These are phyloP conservation scores for Pyrenophora graminea DNA, from an alignment of 2,329 filamentous ascomycete genomes.

Conservation along the genomic window DNA sequence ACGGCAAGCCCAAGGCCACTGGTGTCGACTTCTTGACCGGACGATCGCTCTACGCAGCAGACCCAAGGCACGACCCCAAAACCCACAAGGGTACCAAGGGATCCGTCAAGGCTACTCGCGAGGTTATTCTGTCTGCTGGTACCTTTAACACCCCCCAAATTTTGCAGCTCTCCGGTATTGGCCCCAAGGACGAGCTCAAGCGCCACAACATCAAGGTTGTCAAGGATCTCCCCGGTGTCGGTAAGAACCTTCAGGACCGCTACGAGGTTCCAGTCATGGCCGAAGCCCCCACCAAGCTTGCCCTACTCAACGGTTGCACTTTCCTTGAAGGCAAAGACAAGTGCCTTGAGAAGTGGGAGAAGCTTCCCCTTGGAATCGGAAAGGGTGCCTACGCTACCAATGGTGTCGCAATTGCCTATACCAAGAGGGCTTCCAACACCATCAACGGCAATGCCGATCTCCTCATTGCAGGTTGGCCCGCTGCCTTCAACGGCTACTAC, in stretches of 20 bases:
- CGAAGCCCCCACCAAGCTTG: constrained; percentile 43
- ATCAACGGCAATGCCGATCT: constrained; percentile 55
- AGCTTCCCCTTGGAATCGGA: constrained; percentile 31
- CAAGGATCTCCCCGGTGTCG: constrained; percentile 64
- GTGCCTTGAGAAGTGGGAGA: constrained; percentile 52
- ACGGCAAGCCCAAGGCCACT: constrained; percentile 54
- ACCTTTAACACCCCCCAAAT: constrained; percentile 67
- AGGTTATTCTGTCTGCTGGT: constrained; percentile 48
- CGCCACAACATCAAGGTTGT: constrained; percentile 59
- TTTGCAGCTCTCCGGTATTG: constrained; percentile 65
- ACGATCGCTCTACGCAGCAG: constrained; percentile 47
- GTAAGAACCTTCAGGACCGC: constrained; percentile 67
- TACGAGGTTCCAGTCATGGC: constrained; percentile 55
- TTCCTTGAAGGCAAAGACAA: constrained; percentile 47
- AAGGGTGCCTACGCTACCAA: constrained; percentile 56
- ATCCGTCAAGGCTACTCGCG: constrained; percentile 27
- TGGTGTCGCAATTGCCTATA: constrained; percentile 57
- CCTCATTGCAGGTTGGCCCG: constrained; percentile 59
- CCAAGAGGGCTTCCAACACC: constrained; percentile 43
- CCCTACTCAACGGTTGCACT: constrained; percentile 46
- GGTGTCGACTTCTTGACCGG: constrained; percentile 49
- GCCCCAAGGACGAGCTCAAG: constrained; percentile 58
- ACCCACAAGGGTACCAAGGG: constrained; percentile 29
- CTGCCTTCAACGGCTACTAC: constrained; percentile 59
- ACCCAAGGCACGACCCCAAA: constrained; percentile 34